A percentile compares a stretch with the other conserved stretches of the same genome.
Conservation (phyloP, 192 early-diverging fungal species). For the Backusella morwellensis region DNA sequence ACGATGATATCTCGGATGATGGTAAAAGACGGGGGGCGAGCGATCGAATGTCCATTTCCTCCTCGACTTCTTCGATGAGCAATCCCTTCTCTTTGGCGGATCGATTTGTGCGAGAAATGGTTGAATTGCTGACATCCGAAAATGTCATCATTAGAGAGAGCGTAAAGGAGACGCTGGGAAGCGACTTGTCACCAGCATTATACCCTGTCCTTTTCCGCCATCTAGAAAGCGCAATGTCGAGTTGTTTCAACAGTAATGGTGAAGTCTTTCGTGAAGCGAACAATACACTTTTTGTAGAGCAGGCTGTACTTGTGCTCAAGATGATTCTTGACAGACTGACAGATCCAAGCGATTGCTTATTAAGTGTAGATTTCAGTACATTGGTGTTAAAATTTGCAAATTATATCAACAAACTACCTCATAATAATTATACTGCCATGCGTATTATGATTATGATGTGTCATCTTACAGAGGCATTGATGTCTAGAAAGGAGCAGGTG, state of each 20-base stretch:
- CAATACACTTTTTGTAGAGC: slow-evolving; percentile 67
- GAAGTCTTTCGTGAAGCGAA: slow-evolving; percentile 46
- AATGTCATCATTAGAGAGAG: slow-evolving; percentile 70
- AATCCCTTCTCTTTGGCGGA: slow-evolving; percentile 47
- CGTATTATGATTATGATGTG: slow-evolving; percentile 73
- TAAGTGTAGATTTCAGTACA: slow-evolving; percentile 61
- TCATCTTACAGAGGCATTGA: slow-evolving; percentile 65
- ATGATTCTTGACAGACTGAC: slow-evolving; percentile 63
- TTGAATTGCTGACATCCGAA: slow-evolving; percentile 72
- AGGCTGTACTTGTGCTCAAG: slow-evolving; percentile 65
- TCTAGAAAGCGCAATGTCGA: slow-evolving; percentile 48
- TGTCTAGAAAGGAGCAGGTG: slow-evolving; percentile 67
- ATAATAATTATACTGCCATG: slow-evolving; percentile 41
- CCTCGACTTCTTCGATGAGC: not conserved
- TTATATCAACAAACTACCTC: slow-evolving; percentile 61
- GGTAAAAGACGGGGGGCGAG: not conserved
- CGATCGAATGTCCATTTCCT: not conserved
- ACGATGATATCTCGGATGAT: not conserved
- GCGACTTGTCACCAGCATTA: slow-evolving; percentile 61
- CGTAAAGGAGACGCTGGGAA: slow-evolving; percentile 73
- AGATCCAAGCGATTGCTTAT: slow-evolving; percentile 45
- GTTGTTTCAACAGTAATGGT: slow-evolving; percentile 60
- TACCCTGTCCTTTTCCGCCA: slow-evolving; percentile 61
- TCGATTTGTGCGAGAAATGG: slow-evolving; percentile 67
- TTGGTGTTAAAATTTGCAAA: slow-evolving; percentile 59